phyloP scores from a whole-genome alignment of 2,329 filamentous ascomycete species.

The Proliferodiscus dingleyae region DNA sequence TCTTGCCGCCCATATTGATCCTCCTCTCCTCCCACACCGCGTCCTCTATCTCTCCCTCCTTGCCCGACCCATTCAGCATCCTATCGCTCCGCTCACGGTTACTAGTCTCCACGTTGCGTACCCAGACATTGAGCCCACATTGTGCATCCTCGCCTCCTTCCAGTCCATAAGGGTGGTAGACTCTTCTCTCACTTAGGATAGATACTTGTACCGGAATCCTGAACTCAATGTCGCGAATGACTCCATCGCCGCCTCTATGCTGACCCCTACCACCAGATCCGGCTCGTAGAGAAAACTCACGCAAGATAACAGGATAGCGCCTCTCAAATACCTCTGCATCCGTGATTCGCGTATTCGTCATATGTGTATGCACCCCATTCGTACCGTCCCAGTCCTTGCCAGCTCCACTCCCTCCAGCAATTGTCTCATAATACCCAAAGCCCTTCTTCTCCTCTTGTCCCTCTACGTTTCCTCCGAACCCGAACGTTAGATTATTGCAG shows the following conservation, averaged over 20 bases:
- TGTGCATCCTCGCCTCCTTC: conserved; percentile 74
- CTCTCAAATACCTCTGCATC: conserved; percentile 76
- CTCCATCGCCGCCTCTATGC: conserved; percentile 70
- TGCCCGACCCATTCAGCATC: conserved; percentile 26
- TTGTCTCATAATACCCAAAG: conserved; percentile 85
- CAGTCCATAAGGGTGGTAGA: conserved; percentile 76
- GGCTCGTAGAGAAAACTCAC: conserved; percentile 60
- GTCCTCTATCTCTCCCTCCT: conserved; percentile 30
- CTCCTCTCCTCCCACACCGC: conserved; percentile 50
- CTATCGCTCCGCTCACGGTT: conserved; percentile 43
- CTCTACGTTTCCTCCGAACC: conserved; percentile 64
- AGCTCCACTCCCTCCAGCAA: conserved; percentile 71
- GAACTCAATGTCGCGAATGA: conserved; percentile 77
- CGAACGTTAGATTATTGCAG: conserved; percentile 82
- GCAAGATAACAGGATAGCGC: conserved; percentile 68
- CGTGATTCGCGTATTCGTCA: conserved; percentile 83
- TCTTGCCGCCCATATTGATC: conserved; percentile 75
- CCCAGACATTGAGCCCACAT: conserved; percentile 84
- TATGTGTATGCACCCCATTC: conserved; percentile 56
- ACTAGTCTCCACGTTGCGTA: conserved; percentile 61
- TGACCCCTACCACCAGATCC: conserved; percentile 61
- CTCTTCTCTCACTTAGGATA: conserved; percentile 72
- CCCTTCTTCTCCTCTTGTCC: conserved; percentile 60
- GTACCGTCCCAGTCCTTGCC: conserved; percentile 70
- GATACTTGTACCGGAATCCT: conserved; percentile 71